Evolutionary conservation across 306 rosid species (phyloP).

Genomic region (Corylus avellana): DNA sequence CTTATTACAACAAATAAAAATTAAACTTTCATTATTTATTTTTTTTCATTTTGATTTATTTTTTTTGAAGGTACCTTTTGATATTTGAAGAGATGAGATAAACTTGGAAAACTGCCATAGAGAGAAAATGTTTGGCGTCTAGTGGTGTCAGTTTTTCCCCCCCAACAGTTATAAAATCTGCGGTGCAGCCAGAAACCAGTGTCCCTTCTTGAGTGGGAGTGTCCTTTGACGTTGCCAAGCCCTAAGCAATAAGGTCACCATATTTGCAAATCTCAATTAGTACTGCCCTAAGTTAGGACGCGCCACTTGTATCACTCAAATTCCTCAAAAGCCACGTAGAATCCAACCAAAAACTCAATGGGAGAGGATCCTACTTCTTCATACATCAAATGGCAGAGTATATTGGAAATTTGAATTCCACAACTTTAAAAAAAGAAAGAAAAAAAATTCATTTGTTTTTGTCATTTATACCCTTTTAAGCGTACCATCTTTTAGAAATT

Average conservation of each 20-base stretch:
- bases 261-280: slow-evolving; percentile 12
- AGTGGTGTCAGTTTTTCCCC: slow-evolving; percentile 30
- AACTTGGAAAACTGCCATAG: slow-evolving; percentile 24
- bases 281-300: not conserved
- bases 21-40: not conserved
- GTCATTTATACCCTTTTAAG: no score
- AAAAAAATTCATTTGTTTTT: no score
- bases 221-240: slow-evolving; percentile 1
- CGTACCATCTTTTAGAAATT: no score
- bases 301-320: slow-evolving; percentile 4
- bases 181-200: slow-evolving; percentile 28
- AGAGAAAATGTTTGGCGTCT: slow-evolving; percentile 22
- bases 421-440: no score
- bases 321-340: not conserved
- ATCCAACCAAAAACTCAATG: not conserved
- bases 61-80: no score
- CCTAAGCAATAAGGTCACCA: not conserved
- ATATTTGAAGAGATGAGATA: not conserved
- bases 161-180: slow-evolving; percentile 21
- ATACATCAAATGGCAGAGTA: no score
- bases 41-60: not conserved
- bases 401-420: no score
- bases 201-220: slow-evolving; percentile 34
- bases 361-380: no score
- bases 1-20: no score